A percentile compares a stretch with the other conserved stretches of the same genome.
phyloP scores from a whole-genome alignment of 768 basidiomycete species.

The Rhodotorula toruloides region DNA sequence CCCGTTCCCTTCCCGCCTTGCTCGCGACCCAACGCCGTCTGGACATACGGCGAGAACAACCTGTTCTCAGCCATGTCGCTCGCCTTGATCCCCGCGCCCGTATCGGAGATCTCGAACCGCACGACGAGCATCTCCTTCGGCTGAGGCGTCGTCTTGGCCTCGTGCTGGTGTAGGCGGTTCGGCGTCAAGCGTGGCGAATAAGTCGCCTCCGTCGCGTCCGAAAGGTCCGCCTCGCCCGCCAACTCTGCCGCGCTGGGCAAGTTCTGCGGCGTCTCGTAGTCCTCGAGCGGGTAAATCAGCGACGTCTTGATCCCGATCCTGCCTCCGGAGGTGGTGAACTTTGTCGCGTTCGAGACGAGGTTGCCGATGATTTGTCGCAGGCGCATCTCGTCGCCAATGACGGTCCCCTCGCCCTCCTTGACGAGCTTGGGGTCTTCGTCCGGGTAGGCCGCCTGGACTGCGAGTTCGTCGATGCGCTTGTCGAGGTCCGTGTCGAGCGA shows the following conservation, averaged over 20 bases:
- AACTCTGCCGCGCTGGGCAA: slow-evolving; percentile 3
- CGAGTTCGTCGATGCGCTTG: slow-evolving; percentile 43
- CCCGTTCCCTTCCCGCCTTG: slow-evolving; percentile 53
- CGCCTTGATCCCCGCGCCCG: slow-evolving; percentile 50
- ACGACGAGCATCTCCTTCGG: slow-evolving; percentile 46
- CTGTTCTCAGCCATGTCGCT: slow-evolving; percentile 47
- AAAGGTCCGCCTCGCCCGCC: background rate
- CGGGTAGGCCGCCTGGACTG: slow-evolving; percentile 31
- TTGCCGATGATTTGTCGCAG: slow-evolving; percentile 44
- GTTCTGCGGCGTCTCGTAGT: background rate
- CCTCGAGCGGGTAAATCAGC: slow-evolving; percentile 41
- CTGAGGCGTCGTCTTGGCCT: slow-evolving; percentile 11
- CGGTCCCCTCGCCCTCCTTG: slow-evolving; percentile 36
- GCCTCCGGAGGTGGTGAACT: slow-evolving; percentile 44
- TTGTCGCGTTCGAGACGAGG: slow-evolving; percentile 44
- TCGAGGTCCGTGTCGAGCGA: slow-evolving; percentile 44
- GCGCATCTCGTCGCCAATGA: slow-evolving; percentile 48
- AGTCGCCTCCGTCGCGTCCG: slow-evolving; percentile 3
- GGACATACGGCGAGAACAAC: slow-evolving; percentile 45
- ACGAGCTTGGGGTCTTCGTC: slow-evolving; percentile 8
- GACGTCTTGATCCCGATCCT: slow-evolving; percentile 40
- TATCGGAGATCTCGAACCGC: slow-evolving; percentile 51
- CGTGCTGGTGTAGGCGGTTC: slow-evolving; percentile 18
- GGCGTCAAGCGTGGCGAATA: slow-evolving; percentile 21
- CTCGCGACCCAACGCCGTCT: slow-evolving; percentile 51